Base-by-base conservation (phyloP, 225 moss, liverwort and hornwort genomes). In the Pleurozium schreberi region DNA sequence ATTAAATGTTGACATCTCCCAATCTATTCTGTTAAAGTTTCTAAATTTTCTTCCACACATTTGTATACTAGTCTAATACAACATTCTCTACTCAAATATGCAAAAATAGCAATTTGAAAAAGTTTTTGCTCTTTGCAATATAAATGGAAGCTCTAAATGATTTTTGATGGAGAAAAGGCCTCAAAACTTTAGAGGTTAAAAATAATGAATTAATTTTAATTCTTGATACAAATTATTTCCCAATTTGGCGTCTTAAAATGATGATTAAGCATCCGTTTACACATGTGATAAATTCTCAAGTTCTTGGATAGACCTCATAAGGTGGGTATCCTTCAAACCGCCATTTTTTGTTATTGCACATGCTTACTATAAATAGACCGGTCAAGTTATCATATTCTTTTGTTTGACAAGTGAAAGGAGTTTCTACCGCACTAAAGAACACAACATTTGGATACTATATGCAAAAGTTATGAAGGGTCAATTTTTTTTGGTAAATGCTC, bases 291-390 rank as follows among this genome's bases (percentile, higher is more conserved):
- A 57, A 57, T 55, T 5, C n/a, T 76, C 14, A 13, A 76, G 8
- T 34, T 53, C 23, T 76, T 52, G 2, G 21, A 36, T 34, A 52
- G 8, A 33, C 22, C 34, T 53, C 1, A 1, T 36, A 18, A 47
- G 0, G 30, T 47, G 6, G 45, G 6, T 30, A 18, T 5, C 4
- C 59, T 2, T 1, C 11, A 9, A 73, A 73, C 6, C 0, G 0
- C 2, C 30, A 45, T 18, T 16, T 18, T 45, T 74, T 47, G 30
- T 18, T 74, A 74, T 1, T 30, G 6, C 9, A 3, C 47, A 10
- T 45, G 15, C 0, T 71, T 27, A 10, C 1, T 43, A 71, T 28
- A 27, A 71, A 6, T 11, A 43, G 2, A 4, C 0, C 1, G 1
- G 4, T 31, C 4, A 47, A 18, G 11, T 30, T 30, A 11, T 12